Conservation (phyloP, 176 grass and related monocot species). For the Oryza australiensis region DNA sequence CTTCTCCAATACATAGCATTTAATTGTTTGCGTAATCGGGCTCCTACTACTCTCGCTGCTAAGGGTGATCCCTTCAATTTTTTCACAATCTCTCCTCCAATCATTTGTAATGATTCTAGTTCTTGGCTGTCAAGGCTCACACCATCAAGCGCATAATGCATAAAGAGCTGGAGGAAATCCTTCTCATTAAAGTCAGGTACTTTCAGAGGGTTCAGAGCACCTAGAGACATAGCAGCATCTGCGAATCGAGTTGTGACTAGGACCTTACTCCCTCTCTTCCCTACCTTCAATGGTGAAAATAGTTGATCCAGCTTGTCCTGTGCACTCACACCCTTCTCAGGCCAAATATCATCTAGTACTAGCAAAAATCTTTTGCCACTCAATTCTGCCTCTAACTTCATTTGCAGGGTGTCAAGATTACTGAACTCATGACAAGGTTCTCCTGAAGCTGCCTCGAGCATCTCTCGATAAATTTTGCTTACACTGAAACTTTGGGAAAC, state of each 20-base stretch:
- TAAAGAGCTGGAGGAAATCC: constrained; percentile 22
- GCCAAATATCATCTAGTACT: constrained; percentile 31
- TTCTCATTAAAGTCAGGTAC: constrained; percentile 24
- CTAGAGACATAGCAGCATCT: neutral
- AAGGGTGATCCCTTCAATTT: constrained; percentile 33
- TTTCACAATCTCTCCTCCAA: neutral
- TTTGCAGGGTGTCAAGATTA: constrained; percentile 11
- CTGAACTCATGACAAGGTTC: neutral
- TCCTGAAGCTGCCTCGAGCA: neutral
- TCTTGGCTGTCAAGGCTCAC: neutral
- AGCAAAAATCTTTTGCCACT: constrained; percentile 4
- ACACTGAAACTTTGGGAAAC: constrained; percentile 17
- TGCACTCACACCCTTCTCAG: neutral
- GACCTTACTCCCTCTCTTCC: constrained; percentile 32
- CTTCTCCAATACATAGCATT: constrained; percentile 9
- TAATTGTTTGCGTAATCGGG: neutral
- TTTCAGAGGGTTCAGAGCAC: neutral
- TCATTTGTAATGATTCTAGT: neutral
- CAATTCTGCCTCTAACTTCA: neutral
- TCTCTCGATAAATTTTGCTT: neutral
- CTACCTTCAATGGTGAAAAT: constrained; percentile 6
- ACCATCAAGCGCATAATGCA: constrained; percentile 12
- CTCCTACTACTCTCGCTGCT: constrained; percentile 10
- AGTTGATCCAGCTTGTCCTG: neutral
- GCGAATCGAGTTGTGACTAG: constrained; percentile 31